phyloP scores from a whole-genome alignment of 2,329 filamentous ascomycete genomes.

The Hirsutella thompsonii region DNA sequence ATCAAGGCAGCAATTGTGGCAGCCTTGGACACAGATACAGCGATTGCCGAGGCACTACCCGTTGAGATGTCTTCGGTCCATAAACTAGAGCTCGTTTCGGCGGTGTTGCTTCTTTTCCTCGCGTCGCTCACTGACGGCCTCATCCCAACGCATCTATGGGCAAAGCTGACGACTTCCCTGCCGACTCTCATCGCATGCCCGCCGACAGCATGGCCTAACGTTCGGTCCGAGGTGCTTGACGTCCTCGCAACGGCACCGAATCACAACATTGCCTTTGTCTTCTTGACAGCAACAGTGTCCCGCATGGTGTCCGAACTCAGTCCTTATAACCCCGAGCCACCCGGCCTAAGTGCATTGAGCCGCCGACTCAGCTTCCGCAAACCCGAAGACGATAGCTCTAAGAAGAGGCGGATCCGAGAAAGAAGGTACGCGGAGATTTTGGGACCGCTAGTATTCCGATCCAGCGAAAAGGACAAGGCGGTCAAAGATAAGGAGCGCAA shows the following conservation, averaged over 20 bases:
- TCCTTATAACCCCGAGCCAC: slow-evolving; percentile 18
- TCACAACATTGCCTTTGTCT: slow-evolving; percentile 82
- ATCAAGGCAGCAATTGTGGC: slow-evolving; percentile 34
- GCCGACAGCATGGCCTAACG: slow-evolving; percentile 20
- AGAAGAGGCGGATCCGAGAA: slow-evolving; percentile 44
- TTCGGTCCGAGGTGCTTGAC: slow-evolving; percentile 52
- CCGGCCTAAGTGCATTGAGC: slow-evolving; percentile 17
- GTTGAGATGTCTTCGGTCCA: slow-evolving; percentile 49
- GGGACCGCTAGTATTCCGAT: slow-evolving; percentile 47
- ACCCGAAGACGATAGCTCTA: slow-evolving; percentile 16
- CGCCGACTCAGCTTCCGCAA: slow-evolving; percentile 34
- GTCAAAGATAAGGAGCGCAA: slow-evolving; percentile 51
- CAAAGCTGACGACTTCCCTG: slow-evolving; percentile 47
- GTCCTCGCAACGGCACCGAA: slow-evolving; percentile 57
- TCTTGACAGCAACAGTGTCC: slow-evolving; percentile 65
- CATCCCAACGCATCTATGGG: slow-evolving; percentile 58
- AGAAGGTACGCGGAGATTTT: slow-evolving; percentile 53
- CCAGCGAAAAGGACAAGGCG: slow-evolving; percentile 40
- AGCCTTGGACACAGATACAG: slow-evolving; percentile 58
- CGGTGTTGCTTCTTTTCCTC: slow-evolving; percentile 64
- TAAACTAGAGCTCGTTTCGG: slow-evolving; percentile 62
- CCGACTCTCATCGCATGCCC: slow-evolving; percentile 22
- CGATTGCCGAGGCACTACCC: slow-evolving; percentile 48
- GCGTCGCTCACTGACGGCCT: slow-evolving; percentile 66
- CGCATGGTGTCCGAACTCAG: slow-evolving; percentile 36